Conservation (phyloP, 257 asterid genomes). For the Linaria vulgaris region DNA sequence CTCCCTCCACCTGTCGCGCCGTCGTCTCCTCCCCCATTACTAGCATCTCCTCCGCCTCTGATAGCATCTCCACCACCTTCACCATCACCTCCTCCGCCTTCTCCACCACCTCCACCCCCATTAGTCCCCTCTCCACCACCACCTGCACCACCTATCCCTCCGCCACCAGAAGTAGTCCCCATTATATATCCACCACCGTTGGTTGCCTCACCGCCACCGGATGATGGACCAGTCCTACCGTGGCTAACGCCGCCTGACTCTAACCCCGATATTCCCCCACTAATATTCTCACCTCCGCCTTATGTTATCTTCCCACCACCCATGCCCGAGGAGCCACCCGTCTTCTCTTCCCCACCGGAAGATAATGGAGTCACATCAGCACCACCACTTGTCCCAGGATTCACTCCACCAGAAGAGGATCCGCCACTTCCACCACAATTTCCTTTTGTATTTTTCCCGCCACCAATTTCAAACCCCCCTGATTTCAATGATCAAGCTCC, state of each 20-base stretch:
- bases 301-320: constrained; percentile 40
- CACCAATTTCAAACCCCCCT: constrained; percentile 27
- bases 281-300: constrained; percentile 36
- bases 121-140: constrained; percentile 21
- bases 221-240: constrained; percentile 33
- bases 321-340: constrained; percentile 26
- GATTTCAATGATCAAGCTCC: constrained; percentile 14
- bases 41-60: constrained; percentile 35
- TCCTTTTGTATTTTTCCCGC: constrained; percentile 37
- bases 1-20: constrained; percentile 34
- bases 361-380: constrained; percentile 28
- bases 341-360: constrained; percentile 28
- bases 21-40: constrained; percentile 26
- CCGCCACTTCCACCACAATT: constrained; percentile 29
- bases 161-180: background rate
- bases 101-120: constrained; percentile 13
- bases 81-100: constrained; percentile 9
- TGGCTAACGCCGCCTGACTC: constrained; percentile 40
- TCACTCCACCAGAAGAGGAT: constrained; percentile 35
- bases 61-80: constrained; percentile 6
- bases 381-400: constrained; percentile 38
- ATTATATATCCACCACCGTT: constrained; percentile 27
- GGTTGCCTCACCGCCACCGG: constrained; percentile 41
- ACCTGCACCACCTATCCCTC: constrained; percentile 23
- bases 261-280: constrained; percentile 30